Base-by-base conservation (phyloP, 306 rosid genomes). In the Quillaja saponaria region DNA sequence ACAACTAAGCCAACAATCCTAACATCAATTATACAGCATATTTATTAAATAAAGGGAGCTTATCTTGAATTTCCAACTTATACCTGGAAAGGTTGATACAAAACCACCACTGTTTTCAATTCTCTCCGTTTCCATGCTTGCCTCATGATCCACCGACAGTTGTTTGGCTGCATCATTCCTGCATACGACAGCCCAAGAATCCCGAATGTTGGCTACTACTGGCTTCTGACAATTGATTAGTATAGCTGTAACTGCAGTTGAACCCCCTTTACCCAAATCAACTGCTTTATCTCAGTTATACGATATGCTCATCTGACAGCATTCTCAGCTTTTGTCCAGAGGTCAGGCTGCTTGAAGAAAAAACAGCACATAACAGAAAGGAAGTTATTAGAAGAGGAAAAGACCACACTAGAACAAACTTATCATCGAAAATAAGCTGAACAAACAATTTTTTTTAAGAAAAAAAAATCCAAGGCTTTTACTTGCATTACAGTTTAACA, bases 161-260 rank as follows among this genome's bases (percentile, higher is more conserved):
- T 80, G 95, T 60, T 68, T 81, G 72, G 96, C 97, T 59, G 44
- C 53, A 2, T 97, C 97, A 35, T 87, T 83, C 75, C 55, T 62
- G 55, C 79, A 78, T 65, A 89, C 50, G 49, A 94, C 85, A 54
- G 99, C 99, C 18, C 99, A 80, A 64, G 99, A 94, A 79, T 94
- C 99, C 40, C 99, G 97, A 20, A 94, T 71, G 37, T 94, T 94
- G 21, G 96, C 99, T 49, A 94, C 95, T 33, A 94, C 74, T 63
- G 89, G 76, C 82, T 71, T 80, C 17, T 73, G 79, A 72, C 99
- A 83, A 72, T 94, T 75, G 8, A 94, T 85, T 72, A 94, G 61
- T 78, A 94, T 89, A 49, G 99, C 99, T 8, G 99, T 89, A 34
- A 94, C 99, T 33, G 99, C 99, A 46, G 99, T 94, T 54, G 99